Evolutionary conservation across 805 yeast species (phyloP), one percentile per base, ranked within the genome.

Genomic region (Pichia manshurica): DNA sequence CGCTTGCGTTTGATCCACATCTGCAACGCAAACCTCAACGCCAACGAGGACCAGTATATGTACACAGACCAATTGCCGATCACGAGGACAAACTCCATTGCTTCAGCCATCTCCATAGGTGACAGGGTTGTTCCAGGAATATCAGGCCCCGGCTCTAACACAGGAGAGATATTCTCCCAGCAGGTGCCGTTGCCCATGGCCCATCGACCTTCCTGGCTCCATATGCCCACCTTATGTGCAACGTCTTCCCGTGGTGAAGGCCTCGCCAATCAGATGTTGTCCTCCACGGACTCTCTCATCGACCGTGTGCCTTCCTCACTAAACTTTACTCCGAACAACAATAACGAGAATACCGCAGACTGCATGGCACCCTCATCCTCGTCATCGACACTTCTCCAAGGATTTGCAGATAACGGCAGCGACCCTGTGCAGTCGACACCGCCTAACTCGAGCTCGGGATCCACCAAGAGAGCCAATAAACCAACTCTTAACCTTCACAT

Each of bases 201-300:
- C 6, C 59, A 56, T 40, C 61, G 60, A 46, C 69, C 69, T 13
- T 64, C 70, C 8, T 66, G 70, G 70, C 48, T 66, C 16, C 68
- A 65, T 42, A 58, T 59, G 43, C 64, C 63, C 23, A 49, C 51
- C 34, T 61, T 63, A 45, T 55, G 60, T 17, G 59, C 65, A 23
- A 42, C 38, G 9, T 33, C 21, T 17, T 33, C 42, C 17, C 28
- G 22, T 15, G 42, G 20, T 5, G 38, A 25, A 15, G 17, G 31
- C 17, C 9, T 10, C 1, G 32, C n/a, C 6, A 38, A 25, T 6
- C 29, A 29, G 2, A 58, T 60, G 16, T 17, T 35, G 56, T 57
- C 66, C 2, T 65, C 69, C 4, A 62, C 68, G 1, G 70, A 65
- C 48, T 62, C 67, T 13, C 51, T 65, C 13, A 61, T 64, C 25